Percentiles rank a stretch among this genome's conserved stretches.
These are phyloP conservation scores for Cystofilobasidium capitatum DNA, from an alignment of 768 basidiomycete genomes.

Conservation along the genomic window DNA sequence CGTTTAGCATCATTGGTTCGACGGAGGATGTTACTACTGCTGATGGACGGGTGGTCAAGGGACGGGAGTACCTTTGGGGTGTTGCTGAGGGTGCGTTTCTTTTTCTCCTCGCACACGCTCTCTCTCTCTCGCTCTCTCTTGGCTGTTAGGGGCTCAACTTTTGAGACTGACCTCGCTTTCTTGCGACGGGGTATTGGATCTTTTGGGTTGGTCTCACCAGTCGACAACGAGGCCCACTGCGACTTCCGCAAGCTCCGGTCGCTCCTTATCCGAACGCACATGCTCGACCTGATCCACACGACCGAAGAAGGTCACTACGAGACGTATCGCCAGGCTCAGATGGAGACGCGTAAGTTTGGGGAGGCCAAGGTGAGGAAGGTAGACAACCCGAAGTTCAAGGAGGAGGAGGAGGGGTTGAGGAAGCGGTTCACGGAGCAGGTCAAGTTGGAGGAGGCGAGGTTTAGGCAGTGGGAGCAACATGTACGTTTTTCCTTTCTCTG, in stretches of 20 bases:
- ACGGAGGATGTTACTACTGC: constrained; percentile 85
- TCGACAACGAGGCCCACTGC: constrained; percentile 98
- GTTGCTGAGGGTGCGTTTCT: constrained; percentile 78
- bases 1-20: constrained; percentile 96
- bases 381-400: constrained; percentile 99
- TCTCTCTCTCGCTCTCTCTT: background rate
- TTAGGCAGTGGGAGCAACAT: constrained; percentile 99
- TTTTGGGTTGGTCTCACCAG: constrained; percentile 48
- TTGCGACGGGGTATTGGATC: background rate
- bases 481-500: constrained; percentile 45
- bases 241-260: constrained; percentile 98
- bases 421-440: constrained; percentile 99
- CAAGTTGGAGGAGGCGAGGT: constrained; percentile 93
- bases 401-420: constrained; percentile 91
- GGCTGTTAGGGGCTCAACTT: background rate
- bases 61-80: constrained; percentile 98
- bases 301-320: constrained; percentile 96
- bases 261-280: constrained; percentile 90
- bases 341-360: constrained; percentile 99
- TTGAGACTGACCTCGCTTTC: background rate
- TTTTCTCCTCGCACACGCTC: background rate
- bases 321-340: constrained; percentile 93
- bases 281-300: constrained; percentile 93
- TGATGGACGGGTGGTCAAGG: constrained; percentile 89
- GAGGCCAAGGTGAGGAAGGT: constrained; percentile 97